These are phyloP conservation scores for Helotiales sp. DNA, from an alignment of 2,329 filamentous ascomycete genomes.

Conservation along the genomic window DNA sequence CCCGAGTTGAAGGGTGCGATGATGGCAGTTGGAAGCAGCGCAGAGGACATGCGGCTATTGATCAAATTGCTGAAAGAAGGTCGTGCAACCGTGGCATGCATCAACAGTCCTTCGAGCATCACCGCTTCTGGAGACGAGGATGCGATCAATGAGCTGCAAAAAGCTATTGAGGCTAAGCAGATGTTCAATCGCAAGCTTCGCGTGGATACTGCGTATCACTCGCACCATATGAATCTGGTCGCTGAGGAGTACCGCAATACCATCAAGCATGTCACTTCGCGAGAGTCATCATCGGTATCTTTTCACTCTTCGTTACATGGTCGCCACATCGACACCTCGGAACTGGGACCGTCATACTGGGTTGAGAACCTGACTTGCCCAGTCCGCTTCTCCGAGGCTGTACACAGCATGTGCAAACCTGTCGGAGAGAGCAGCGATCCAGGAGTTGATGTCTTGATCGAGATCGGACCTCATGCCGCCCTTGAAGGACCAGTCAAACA, in stretches of 20 bases:
- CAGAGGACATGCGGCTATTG: conserved; percentile 45
- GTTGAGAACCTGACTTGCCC: conserved; percentile 51
- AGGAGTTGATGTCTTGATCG: conserved; percentile 33
- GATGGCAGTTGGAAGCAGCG: conserved; percentile 54
- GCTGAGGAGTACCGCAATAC: conserved; percentile 35
- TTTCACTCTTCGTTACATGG: conserved; percentile 39
- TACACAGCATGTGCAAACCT: conserved; percentile 39
- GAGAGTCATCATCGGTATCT: not conserved
- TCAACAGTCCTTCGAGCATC: conserved; percentile 42
- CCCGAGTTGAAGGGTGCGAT: conserved; percentile 51
- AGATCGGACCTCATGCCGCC: conserved; percentile 47
- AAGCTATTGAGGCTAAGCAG: conserved; percentile 35
- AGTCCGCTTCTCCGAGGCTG: conserved; percentile 51
- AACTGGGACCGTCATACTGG: conserved; percentile 51
- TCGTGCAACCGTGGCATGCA: conserved; percentile 44
- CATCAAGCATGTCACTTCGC: conserved; percentile 24
- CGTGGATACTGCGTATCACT: conserved; percentile 44
- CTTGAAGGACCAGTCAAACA: conserved; percentile 44
- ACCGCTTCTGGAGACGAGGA: conserved; percentile 40
- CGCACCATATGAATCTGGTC: conserved; percentile 42
- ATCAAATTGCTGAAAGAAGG: conserved; percentile 38
- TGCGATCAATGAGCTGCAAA: conserved; percentile 39
- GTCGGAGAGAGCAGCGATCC: conserved; percentile 11
- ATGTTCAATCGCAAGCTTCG: conserved; percentile 40
- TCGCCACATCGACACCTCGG: conserved; percentile 25